Conservation (phyloP, 2,329 filamentous ascomycete species). For the Simplicillium sp. region DNA sequence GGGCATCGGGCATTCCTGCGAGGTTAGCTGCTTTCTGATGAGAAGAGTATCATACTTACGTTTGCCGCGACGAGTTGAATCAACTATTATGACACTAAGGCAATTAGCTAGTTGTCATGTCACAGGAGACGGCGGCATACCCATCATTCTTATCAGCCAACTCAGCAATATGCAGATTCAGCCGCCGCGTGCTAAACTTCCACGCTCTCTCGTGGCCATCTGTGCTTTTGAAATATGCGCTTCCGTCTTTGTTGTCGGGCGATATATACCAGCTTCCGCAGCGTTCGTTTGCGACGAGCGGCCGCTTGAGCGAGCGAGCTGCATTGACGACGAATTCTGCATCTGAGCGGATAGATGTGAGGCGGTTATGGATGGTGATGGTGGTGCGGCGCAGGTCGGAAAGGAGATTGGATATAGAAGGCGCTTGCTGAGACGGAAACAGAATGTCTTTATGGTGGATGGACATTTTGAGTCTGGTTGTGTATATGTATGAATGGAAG, state of each 20-base stretch:
- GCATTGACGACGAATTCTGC: constrained; percentile 63
- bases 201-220: constrained; percentile 89
- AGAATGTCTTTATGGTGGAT: constrained; percentile 31
- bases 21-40: constrained; percentile 4
- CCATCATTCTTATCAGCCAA: constrained; percentile 59
- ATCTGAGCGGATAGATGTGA: constrained; percentile 69
- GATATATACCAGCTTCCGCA: constrained; percentile 94
- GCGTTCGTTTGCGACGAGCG: constrained; percentile 83
- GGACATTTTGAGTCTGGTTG: background rate
- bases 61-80: constrained; percentile 88
- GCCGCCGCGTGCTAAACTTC: constrained; percentile 74
- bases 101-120: background rate
- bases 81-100: constrained; percentile 69
- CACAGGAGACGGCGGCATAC: too few relatives aligned
- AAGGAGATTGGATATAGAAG: constrained; percentile 61
- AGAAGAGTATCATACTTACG: constrained; percentile 32
- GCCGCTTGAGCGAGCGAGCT: constrained; percentile 44
- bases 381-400: constrained; percentile 66
- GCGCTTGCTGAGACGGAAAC: constrained; percentile 42
- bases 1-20: constrained; percentile 78
- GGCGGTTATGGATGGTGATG: constrained; percentile 70
- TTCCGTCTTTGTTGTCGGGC: constrained; percentile 54
- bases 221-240: constrained; percentile 95
- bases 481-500: too few relatives aligned
- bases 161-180: constrained; percentile 75